Conservation (phyloP, 1,284 basidiomycete genomes). For the Cryptococcus sp. region DNA sequence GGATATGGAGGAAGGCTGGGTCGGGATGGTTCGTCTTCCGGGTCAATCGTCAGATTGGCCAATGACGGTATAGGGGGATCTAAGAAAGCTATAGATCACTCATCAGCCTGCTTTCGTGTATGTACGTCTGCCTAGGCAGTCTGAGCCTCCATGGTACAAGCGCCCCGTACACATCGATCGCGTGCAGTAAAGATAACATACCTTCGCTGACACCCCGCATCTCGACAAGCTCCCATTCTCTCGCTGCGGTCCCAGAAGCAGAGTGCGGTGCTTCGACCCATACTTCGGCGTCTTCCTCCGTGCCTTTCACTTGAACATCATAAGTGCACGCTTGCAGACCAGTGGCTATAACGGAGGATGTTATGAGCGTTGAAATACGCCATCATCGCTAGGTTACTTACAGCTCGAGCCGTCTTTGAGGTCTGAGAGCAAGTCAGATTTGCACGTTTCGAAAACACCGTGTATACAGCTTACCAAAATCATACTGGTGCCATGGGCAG, state of each 20-base stretch:
- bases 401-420: conserved; percentile 47
- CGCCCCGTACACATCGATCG: neutral
- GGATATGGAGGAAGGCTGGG: conserved; percentile 15
- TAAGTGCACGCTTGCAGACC: conserved; percentile 80
- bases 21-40: conserved; percentile 9
- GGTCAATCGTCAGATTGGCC: conserved; percentile 17
- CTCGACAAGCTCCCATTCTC: conserved; percentile 71
- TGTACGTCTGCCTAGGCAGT: neutral
- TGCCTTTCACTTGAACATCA: conserved; percentile 60
- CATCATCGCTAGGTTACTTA: conserved; percentile 64
- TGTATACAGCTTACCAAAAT: conserved; percentile 27
- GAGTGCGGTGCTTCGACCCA: conserved; percentile 67
- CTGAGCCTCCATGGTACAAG: neutral
- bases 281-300: conserved; percentile 58
- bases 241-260: conserved; percentile 33
- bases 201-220: conserved; percentile 80
- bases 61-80: conserved; percentile 61
- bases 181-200: conserved; percentile 34
- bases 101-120: neutral
- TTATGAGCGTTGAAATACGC: neutral
- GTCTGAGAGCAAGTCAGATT: conserved; percentile 50
- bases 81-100: conserved; percentile 62
- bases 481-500: conserved; percentile 80
- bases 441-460: too few species aligned
- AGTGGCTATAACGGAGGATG: conserved; percentile 56